phyloP scores from a whole-genome alignment of 202 grass and related monocot genomes.

The Alloteropsis angusta region DNA sequence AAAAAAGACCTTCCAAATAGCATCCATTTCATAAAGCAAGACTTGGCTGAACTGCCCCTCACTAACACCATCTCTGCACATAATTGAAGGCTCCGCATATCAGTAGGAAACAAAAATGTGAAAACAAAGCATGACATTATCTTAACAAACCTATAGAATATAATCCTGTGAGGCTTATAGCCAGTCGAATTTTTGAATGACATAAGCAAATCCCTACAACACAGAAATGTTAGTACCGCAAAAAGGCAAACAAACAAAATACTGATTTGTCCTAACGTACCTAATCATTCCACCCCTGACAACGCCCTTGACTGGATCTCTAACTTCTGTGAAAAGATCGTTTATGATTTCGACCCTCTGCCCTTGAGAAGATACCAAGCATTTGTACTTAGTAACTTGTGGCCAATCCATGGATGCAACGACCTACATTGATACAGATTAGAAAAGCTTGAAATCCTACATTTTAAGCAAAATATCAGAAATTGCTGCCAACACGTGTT shows the following conservation, averaged over 20 bases:
- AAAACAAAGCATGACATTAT: neutral
- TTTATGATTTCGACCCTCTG: constrained; percentile 50
- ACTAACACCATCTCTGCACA: constrained; percentile 62
- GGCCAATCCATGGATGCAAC: constrained; percentile 82
- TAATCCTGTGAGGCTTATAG: constrained; percentile 30
- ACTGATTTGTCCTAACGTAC: neutral
- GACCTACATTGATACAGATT: constrained; percentile 30
- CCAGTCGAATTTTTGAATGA: constrained; percentile 28
- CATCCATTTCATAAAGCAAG: constrained; percentile 51
- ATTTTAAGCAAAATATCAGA: neutral
- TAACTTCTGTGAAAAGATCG: constrained; percentile 36
- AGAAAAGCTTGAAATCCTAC: neutral
- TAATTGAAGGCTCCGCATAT: neutral
- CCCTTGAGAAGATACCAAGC: constrained; percentile 50
- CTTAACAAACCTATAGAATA: constrained; percentile 51
- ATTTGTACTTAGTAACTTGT: constrained; percentile 56
- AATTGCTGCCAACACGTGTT: neutral
- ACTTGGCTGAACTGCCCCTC: constrained; percentile 66
- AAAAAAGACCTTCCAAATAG: constrained; percentile 49
- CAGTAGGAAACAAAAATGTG: neutral
- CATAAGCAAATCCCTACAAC: constrained; percentile 39
- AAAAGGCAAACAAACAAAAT: neutral
- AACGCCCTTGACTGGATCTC: constrained; percentile 31
- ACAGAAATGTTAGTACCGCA: neutral
- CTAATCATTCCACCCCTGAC: constrained; percentile 52